Evolutionary conservation across 75 land plant genomes (phyloP), one percentile per base, ranked within the genome.

Genomic region (Azolla pinnata): DNA sequence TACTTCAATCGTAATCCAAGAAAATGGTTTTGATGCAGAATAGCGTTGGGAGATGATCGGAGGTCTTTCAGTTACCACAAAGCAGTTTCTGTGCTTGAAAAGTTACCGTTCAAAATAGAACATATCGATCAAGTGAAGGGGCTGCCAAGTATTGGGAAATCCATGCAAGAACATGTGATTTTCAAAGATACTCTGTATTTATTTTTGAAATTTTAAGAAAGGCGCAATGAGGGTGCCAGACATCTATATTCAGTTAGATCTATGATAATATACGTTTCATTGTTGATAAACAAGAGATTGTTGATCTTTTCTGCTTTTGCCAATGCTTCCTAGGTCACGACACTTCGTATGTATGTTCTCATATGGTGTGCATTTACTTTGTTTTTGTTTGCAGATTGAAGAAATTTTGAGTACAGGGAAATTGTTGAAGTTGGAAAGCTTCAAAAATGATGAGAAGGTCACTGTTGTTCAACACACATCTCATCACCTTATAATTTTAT

Each of bases 61-160:
- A 80, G 98, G 33, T 88, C 86, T 29, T 93, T 88, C 72, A 93
- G 98, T 71, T 93, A 93, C 61, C 65, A 85, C 64, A 93, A 93
- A 74, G 98, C 98, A 28, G 73, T 85, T 32, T 65, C 85, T 55
- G 85, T 85, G 10, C 71, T 93, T 61, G 98, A 93, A 57, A 88
- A 93, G 50, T 35, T 93, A 34, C 96, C 98, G 24, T 93, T 88
- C 56, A 88, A 74, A 71, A 85, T 93, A 52, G 81, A 74, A n/a
- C 85, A 80, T 71, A 76, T 73, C 17, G 83, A 93, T 55, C 98
- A 93, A 69, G 84, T 88, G 34, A 88, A 85, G 60, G 63, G 78
- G 24, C 75, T 88, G 53, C 96, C 98, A 32, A 30, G 83, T 31
- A 85, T 93, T 65, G 98, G 98, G 27, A 93, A 88, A 63, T 85